Evolutionary conservation across 208 protist species (phyloP), one percentile per base, ranked within the genome.

Genomic region (Trypanosoma melophagium): DNA sequence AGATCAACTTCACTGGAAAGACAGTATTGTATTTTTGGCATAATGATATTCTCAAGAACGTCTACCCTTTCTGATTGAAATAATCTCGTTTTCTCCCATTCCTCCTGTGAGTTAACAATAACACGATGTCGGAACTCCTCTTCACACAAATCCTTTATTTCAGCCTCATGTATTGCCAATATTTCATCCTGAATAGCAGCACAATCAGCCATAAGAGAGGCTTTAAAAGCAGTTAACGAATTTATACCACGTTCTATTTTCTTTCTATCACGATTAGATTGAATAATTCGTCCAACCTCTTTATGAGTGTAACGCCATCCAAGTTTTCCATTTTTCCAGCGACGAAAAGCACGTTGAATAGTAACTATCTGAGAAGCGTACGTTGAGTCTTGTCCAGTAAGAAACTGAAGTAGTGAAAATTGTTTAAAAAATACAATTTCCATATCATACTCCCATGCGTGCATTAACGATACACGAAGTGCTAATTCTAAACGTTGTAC

Each of bases 301-400:
- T 57, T 45, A 68, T 94, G 77, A 4, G 83, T 84, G 42, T 49
- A 68, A 8, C 74, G 84, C 78, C 85, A 91, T 19, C 85, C 85
- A 12, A 92, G 67, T 9, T 62, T 67, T 4, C 83, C 83, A 14
- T 58, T 60, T 50, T 76, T 63, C 28, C 66, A 84, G 25, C 59
- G 68, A 12, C 69, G 74, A 52, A 86, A 77, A 19, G 79, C 69
- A 0, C 72, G 70, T 60, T 94, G 88, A 50, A 94, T 71, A 19
- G 67, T 70, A 28, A 57, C 5, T 35, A 93, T 68, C 54, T 66
- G 60, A n/a, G 8, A 57, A 45, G 13, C 52, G 61, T 47, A n/a
- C 5, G 1, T 57, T 10, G 8, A 62, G 13, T 12, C 69, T 22
- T 40, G 55, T 52, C 24, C 25, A 59, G 40, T 56, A n/a, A 42